Conservation (phyloP, 768 basidiomycete species). For the Naganishia onofrii region DNA sequence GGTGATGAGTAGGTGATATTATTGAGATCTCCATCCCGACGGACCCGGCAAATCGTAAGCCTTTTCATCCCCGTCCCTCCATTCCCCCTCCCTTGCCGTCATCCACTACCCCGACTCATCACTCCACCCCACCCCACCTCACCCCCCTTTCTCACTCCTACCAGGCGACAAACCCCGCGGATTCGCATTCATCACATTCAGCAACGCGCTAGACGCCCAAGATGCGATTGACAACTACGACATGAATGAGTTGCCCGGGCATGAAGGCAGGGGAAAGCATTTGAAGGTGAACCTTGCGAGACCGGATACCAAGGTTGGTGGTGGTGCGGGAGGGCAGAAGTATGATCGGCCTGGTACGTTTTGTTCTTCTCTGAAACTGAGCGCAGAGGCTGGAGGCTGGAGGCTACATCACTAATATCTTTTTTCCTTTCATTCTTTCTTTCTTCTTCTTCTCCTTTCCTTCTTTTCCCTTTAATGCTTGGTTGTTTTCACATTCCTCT, state of each 20-base stretch:
- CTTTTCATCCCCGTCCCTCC: too few relatives aligned
- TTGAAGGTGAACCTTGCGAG: slow-evolving; percentile 67
- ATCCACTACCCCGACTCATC: background rate
- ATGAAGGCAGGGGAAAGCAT: slow-evolving; percentile 66
- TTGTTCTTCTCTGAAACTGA: background rate
- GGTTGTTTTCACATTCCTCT: background rate
- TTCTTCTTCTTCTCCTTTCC: too few relatives aligned
- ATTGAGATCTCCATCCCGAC: slow-evolving; percentile 86
- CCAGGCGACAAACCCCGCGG: slow-evolving; percentile 60
- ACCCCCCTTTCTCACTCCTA: background rate
- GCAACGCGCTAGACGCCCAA: slow-evolving; percentile 76
- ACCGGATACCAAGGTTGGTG: slow-evolving; percentile 63
- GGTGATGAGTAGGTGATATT: slow-evolving; percentile 76
- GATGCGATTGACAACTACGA: slow-evolving; percentile 99
- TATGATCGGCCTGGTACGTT: slow-evolving; percentile 48
- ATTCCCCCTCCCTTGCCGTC: background rate
- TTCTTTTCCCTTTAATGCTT: too few relatives aligned
- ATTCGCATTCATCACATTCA: slow-evolving; percentile 87
- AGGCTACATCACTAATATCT: slow-evolving; percentile 36
- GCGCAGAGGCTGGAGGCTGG: slow-evolving; percentile 22
- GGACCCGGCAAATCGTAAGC: slow-evolving; percentile 67
- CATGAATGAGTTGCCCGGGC: slow-evolving; percentile 75
- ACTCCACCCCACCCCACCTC: too few relatives aligned
- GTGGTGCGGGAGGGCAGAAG: slow-evolving; percentile 45
- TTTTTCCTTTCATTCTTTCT: background rate